phyloP scores from a whole-genome alignment of 176 grass and related monocot genomes.

The Triticum urartu region DNA sequence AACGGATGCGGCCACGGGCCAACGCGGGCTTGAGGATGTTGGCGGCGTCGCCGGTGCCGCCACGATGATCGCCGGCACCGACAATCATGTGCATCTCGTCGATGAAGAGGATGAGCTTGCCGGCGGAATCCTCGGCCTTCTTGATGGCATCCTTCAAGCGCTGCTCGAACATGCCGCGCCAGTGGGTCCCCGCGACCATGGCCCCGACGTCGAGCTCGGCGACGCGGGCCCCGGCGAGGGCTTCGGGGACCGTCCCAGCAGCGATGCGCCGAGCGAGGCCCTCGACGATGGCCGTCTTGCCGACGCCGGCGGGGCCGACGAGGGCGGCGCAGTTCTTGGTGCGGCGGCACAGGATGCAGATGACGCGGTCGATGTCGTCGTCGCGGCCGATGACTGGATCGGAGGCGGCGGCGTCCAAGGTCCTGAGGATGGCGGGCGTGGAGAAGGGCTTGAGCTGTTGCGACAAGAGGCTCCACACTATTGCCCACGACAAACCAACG shows the following conservation, averaged over 20 bases:
- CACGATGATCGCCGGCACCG: background rate
- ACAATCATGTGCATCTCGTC: slow-evolving; percentile 22
- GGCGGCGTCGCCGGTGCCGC: background rate
- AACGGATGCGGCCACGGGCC: slow-evolving; percentile 20
- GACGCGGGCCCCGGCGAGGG: background rate
- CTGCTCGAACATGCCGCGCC: background rate
- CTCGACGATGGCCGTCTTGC: background rate
- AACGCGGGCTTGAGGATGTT: background rate
- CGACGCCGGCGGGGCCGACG: background rate
- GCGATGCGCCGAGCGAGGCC: background rate
- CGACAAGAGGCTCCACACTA: no score
- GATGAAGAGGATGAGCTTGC: slow-evolving; percentile 21
- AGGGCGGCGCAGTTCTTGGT: background rate
- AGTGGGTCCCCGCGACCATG: background rate
- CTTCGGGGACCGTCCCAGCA: background rate
- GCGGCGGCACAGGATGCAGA: background rate
- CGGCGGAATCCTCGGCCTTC: background rate
- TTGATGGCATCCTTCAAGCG: background rate
- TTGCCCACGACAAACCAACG: no score
- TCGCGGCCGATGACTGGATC: slow-evolving; percentile 40
- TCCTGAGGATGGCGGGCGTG: background rate
- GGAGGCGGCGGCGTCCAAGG: background rate
- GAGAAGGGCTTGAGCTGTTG: no score
- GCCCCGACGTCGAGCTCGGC: slow-evolving; percentile 10
- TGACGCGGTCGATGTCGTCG: background rate